Evolutionary conservation across 2,329 filamentous ascomycete genomes (phyloP).

Genomic region (Parasarocladium wereldwijsianum): DNA sequence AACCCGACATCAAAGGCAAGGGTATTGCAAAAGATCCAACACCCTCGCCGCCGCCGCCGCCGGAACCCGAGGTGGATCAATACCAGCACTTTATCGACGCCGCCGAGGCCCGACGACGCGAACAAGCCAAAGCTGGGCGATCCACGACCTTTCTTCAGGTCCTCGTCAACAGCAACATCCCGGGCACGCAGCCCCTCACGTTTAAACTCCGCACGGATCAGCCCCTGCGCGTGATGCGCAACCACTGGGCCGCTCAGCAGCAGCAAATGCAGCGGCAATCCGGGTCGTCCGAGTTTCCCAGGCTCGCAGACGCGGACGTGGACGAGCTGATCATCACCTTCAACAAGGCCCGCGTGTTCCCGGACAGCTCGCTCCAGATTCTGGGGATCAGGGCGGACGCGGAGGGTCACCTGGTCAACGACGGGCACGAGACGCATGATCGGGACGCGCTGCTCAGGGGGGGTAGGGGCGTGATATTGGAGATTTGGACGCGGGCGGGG

Average conservation of each 20-base stretch:
- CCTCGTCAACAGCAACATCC: conserved; percentile 47
- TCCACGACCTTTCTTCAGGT: conserved; percentile 12
- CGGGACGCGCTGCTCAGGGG: conserved; percentile 33
- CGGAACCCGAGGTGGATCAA: too few relatives aligned
- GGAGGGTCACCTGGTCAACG: conserved; percentile 19
- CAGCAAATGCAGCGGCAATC: background rate
- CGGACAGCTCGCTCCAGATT: conserved; percentile 56
- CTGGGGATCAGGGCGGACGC: conserved; percentile 41
- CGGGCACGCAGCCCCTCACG: conserved; percentile 37
- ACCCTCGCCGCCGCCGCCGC: too few relatives aligned
- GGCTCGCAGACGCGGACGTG: conserved; percentile 24
- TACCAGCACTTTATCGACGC: too few relatives aligned
- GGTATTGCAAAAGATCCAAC: too few relatives aligned
- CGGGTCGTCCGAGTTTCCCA: conserved; percentile 12
- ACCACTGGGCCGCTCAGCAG: conserved; percentile 56
- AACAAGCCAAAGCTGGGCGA: background rate
- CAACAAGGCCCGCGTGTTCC: conserved; percentile 57
- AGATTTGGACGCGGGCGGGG: conserved; percentile 58
- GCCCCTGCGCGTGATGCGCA: conserved; percentile 48
- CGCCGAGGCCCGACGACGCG: too few relatives aligned
- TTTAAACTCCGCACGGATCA: conserved; percentile 54
- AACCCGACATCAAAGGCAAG: too few relatives aligned
- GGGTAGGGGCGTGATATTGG: conserved; percentile 51
- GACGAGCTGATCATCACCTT: conserved; percentile 63
- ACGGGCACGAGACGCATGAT: conserved; percentile 22